Base-by-base conservation (phyloP, 2,329 filamentous ascomycete species). In the Colletotrichum caudatum region DNA sequence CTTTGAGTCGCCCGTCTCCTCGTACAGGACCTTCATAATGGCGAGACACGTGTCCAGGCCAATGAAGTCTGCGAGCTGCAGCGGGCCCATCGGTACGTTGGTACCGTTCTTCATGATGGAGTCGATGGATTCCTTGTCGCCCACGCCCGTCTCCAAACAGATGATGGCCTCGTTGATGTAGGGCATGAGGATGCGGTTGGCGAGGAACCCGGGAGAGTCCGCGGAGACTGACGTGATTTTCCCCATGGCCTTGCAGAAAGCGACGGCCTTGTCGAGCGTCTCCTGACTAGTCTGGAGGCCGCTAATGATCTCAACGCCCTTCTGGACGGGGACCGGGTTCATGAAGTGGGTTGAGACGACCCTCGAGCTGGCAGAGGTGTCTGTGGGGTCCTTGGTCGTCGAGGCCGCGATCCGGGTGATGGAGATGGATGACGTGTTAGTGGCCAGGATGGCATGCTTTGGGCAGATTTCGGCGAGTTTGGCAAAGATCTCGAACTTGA, bases 31-130 rank as follows among this genome's bases (percentile, higher is more conserved):
- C 82, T 93, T 94, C 96, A 99, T 99, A 78, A 99, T 99, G 29
- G 95, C 91, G 73, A 98, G 84, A 79, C 96, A 99, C 0, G 96
- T 99, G 80, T 99, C 96, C 56, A 99, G 87, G 9, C 96, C 96
- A 78, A 99, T 98, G 78, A 99, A 99, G 82, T 99, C 96, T 2
- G 96, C 96, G 77, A 99, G 84, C 78, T 94, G 92, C 75, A 99
- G 86, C 12, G 96, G 96, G 0, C 96, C 96, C 96, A 99, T 99
- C 33, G 96, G 96, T 51, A 99, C 96, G 79, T 97, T 97, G 29
- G 96, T 99, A 58, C 96, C 96, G 77, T 98, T 98, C 89, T 97
- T 98, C 96, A 99, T 99, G 77, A 99, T 99, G 75, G 89, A 91
- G 79, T 99, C 96, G 75, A 99, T 99, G 74, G 95, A 93, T 78